phyloP scores from a whole-genome alignment of 495 filamentous ascomycete species.

The Daldinia bambusicola region DNA sequence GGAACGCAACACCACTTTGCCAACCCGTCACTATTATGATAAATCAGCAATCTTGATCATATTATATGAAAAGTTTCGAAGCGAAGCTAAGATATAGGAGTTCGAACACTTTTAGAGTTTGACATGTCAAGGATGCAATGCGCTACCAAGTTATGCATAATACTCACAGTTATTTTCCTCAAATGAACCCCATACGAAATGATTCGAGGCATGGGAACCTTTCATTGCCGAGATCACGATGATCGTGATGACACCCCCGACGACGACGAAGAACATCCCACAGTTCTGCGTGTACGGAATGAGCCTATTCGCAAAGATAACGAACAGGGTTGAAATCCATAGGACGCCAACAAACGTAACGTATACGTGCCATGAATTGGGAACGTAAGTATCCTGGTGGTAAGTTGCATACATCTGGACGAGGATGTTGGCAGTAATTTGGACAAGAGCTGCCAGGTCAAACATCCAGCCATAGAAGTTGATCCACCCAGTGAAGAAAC shows the following conservation, averaged over 20 bases:
- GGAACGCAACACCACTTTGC: conserved; percentile 77
- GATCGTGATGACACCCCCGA: conserved; percentile 75
- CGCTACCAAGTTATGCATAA: not conserved
- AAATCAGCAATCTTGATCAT: conserved; percentile 16
- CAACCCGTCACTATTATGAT: conserved; percentile 65
- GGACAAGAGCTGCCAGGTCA: conserved; percentile 70
- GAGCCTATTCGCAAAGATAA: conserved; percentile 75
- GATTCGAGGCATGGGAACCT: conserved; percentile 63
- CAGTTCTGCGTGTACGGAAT: conserved; percentile 73
- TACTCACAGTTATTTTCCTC: conserved; percentile 65
- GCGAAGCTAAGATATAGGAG: not conserved
- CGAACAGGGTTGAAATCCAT: conserved; percentile 71
- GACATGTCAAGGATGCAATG: no score
- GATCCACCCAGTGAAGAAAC: conserved; percentile 83
- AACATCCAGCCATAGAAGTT: conserved; percentile 79
- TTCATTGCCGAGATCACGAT: conserved; percentile 78
- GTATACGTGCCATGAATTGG: conserved; percentile 79
- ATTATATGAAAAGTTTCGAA: not conserved
- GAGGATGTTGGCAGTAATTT: conserved; percentile 74
- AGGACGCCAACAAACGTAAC: conserved; percentile 72
- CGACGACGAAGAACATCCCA: conserved; percentile 75
- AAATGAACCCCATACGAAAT: conserved; percentile 67
- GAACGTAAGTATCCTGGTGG: conserved; percentile 68
- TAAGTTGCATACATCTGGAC: conserved; percentile 78
- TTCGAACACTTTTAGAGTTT: not conserved